phyloP scores from a whole-genome alignment of 805 yeast species.

The Candida taoyuanica region DNA sequence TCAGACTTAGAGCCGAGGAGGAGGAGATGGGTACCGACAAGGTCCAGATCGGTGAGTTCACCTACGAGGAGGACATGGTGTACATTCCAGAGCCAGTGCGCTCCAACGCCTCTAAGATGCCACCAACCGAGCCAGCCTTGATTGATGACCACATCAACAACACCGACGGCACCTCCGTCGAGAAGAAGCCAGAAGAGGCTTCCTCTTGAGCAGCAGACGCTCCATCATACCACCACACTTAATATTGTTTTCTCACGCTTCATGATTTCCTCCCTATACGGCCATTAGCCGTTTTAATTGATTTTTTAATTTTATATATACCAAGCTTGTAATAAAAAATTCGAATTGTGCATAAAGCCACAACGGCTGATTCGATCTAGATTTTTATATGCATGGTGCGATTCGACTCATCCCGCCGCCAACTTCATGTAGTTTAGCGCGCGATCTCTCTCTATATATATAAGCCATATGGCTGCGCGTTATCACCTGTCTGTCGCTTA shows the following conservation, averaged over 20 bases:
- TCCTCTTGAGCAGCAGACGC: background rate
- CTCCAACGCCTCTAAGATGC: constrained; percentile 38
- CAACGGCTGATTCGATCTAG: background rate
- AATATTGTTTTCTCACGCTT: background rate
- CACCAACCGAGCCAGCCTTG: constrained; percentile 25
- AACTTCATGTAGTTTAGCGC: too few relatives aligned
- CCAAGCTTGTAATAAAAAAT: background rate
- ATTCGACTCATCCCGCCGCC: too few relatives aligned
- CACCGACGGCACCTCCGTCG: constrained; percentile 23
- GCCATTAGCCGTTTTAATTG: background rate
- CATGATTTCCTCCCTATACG: background rate
- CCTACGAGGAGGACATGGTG: constrained; percentile 59
- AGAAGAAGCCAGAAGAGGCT: constrained; percentile 11
- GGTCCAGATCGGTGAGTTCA: constrained; percentile 87
- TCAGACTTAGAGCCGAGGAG: constrained; percentile 81
- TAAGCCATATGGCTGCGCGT: too few relatives aligned
- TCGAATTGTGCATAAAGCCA: too few relatives aligned
- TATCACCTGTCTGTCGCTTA: background rate
- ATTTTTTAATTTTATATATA: too few relatives aligned
- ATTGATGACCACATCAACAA: constrained; percentile 33
- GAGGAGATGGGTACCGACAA: constrained; percentile 87
- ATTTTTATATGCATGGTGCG: too few relatives aligned
- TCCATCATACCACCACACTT: background rate
- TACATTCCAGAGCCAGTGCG: constrained; percentile 78
- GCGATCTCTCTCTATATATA: background rate